Percentiles rank a stretch among this genome's conserved stretches.
Conservation (phyloP, 768 basidiomycete species). For the Astraeus odoratus region DNA sequence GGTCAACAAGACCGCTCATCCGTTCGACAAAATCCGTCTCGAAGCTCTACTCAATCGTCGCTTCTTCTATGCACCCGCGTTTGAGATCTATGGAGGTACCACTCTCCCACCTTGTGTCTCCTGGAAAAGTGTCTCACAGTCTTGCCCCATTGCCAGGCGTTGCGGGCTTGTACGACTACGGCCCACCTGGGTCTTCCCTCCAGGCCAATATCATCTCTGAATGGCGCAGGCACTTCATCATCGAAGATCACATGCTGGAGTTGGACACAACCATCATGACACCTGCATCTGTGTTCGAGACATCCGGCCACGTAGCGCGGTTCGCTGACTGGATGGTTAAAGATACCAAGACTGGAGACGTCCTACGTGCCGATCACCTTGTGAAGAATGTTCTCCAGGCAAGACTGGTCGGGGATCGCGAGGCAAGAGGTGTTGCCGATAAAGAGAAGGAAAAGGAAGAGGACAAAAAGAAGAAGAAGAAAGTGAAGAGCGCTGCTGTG, state of each 20-base stretch:
- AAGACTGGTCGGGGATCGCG: slow-evolving; percentile 81
- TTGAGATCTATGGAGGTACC: too few species aligned
- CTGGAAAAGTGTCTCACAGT: too few species aligned
- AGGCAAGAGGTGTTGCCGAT: slow-evolving; percentile 77
- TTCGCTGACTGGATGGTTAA: slow-evolving; percentile 99
- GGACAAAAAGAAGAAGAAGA: slow-evolving; percentile 49
- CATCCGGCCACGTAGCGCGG: slow-evolving; percentile 92
- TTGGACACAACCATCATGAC: slow-evolving; percentile 99
- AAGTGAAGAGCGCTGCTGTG: slow-evolving; percentile 66
- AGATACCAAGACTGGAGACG: slow-evolving; percentile 96
- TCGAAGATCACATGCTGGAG: slow-evolving; percentile 98
- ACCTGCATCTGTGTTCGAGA: slow-evolving; percentile 87
- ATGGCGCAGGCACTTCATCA: slow-evolving; percentile 98
- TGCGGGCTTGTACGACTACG: slow-evolving; percentile 94
- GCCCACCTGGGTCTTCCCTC: slow-evolving; percentile 92
- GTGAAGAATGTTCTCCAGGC: slow-evolving; percentile 91
- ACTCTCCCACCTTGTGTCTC: slow-evolving; percentile 15
- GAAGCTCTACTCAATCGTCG: too few species aligned
- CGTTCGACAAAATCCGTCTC: slow-evolving; percentile 81
- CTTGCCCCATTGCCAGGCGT: too few species aligned
- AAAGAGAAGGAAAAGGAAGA: too few species aligned
- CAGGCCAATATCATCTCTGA: slow-evolving; percentile 95
- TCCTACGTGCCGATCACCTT: slow-evolving; percentile 93
- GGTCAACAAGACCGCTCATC: too few species aligned
- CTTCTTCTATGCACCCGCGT: too few species aligned